These are phyloP conservation scores for Diutina siamensis DNA, from an alignment of 1,139 yeast species.

Conservation along the genomic window DNA sequence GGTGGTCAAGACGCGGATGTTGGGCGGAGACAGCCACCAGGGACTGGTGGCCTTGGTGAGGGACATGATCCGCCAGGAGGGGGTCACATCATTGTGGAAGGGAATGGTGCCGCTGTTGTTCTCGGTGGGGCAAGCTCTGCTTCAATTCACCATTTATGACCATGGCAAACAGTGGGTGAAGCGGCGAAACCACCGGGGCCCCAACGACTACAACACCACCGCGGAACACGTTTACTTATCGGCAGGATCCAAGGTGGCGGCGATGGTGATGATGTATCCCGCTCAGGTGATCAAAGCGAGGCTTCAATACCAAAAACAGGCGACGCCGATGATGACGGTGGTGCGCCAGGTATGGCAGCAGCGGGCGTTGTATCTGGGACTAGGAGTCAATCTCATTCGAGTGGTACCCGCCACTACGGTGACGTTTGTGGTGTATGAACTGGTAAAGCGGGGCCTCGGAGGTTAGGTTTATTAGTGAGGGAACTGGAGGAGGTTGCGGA, in stretches of 20 bases:
- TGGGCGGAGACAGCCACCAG: conserved; percentile 43
- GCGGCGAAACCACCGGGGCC: conserved; percentile 7
- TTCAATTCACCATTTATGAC: conserved; percentile 81
- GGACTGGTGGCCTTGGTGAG: background rate
- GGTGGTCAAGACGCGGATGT: conserved; percentile 81
- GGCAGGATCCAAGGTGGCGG: conserved; percentile 54
- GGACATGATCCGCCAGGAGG: conserved; percentile 45
- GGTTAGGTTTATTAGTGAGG: conserved; percentile 7
- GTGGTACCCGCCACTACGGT: conserved; percentile 70
- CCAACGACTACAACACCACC: conserved; percentile 23
- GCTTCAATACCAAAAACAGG: conserved; percentile 40
- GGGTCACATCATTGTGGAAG: conserved; percentile 62
- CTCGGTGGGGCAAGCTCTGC: conserved; percentile 80
- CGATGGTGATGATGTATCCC: conserved; percentile 70
- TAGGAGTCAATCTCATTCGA: conserved; percentile 45
- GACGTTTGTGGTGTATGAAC: conserved; percentile 58
- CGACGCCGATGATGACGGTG: conserved; percentile 14
- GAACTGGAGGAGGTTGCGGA: too few species aligned
- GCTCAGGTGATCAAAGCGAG: conserved; percentile 74
- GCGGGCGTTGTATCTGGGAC: conserved; percentile 67
- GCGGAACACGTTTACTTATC: conserved; percentile 53
- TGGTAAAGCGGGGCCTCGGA: conserved; percentile 14
- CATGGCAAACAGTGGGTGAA: conserved; percentile 37
- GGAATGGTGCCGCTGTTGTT: conserved; percentile 76
- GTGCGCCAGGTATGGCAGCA: conserved; percentile 19